Conservation (phyloP, 768 basidiomycete genomes). For the Phallus indusiatus region DNA sequence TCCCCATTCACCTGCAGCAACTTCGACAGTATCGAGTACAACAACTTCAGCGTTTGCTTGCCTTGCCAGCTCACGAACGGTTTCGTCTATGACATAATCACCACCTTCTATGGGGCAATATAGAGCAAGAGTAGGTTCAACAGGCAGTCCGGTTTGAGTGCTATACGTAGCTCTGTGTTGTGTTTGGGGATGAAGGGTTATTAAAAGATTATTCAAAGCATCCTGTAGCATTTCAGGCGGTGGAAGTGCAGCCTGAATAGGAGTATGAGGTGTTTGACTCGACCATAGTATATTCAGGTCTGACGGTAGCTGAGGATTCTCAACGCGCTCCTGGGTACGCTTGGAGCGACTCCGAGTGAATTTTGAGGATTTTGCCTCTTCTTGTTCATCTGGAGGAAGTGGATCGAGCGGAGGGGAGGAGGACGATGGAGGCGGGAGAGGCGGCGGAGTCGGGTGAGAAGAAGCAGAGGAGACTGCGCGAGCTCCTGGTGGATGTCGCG, state of each 20-base stretch:
- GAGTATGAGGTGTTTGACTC: slow-evolving; percentile 32
- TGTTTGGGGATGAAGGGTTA: slow-evolving; percentile 73
- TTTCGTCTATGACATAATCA: slow-evolving; percentile 70
- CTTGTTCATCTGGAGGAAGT: neutral
- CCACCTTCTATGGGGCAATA: slow-evolving; percentile 88
- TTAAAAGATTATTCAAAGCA: slow-evolving; percentile 62
- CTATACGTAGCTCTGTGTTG: slow-evolving; percentile 64
- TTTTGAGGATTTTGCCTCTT: slow-evolving; percentile 8
- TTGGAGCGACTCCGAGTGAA: slow-evolving; percentile 19
- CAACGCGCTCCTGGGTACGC: slow-evolving; percentile 28
- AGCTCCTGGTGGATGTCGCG: neutral
- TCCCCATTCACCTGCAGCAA: slow-evolving; percentile 86
- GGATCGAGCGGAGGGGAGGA: slow-evolving; percentile 9
- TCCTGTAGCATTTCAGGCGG: slow-evolving; percentile 71
- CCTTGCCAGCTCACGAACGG: slow-evolving; percentile 68
- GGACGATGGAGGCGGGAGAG: slow-evolving; percentile 11
- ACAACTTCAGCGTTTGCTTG: slow-evolving; percentile 72
- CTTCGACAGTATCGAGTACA: slow-evolving; percentile 71
- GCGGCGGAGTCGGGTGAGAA: slow-evolving; percentile 15
- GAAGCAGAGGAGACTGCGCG: slow-evolving; percentile 14
- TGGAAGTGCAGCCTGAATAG: slow-evolving; percentile 37
- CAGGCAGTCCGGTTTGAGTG: slow-evolving; percentile 39
- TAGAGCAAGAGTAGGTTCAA: slow-evolving; percentile 76
- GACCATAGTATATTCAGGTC: slow-evolving; percentile 60
- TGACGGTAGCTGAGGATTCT: slow-evolving; percentile 43